Percentiles rank a stretch among this genome's conserved stretches.
Conservation (phyloP, 208 protist genomes). For the Naegleria lovaniensis region DNA sequence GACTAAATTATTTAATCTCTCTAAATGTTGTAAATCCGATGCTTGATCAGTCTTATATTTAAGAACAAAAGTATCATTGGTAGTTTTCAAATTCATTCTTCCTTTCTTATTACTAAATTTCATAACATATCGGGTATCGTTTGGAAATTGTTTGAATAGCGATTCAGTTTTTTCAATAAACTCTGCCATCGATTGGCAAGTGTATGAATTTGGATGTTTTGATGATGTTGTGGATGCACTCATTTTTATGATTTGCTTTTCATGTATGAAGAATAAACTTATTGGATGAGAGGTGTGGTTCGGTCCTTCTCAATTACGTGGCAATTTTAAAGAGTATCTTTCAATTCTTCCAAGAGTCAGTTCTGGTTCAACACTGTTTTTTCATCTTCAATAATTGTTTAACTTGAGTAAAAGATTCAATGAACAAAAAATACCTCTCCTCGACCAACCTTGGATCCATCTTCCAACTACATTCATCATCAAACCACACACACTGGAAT, state of each 20-base stretch:
- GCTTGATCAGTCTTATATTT: background rate
- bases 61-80: background rate
- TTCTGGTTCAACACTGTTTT: too few relatives aligned
- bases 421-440: too few relatives aligned
- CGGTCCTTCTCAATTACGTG: too few relatives aligned
- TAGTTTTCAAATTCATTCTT: background rate
- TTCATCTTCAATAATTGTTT: too few relatives aligned
- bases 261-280: too few relatives aligned
- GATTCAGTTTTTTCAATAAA: background rate
- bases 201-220: background rate
- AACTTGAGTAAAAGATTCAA: too few relatives aligned
- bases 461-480: too few relatives aligned
- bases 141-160: background rate
- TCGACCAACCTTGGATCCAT: too few relatives aligned
- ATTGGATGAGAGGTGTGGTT: too few relatives aligned
- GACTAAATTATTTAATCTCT: background rate
- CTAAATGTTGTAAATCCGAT: background rate
- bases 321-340: too few relatives aligned
- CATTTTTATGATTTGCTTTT: too few relatives aligned
- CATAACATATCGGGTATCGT: background rate
- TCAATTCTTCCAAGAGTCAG: too few relatives aligned
- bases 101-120: conserved; percentile 5
- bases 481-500: background rate
- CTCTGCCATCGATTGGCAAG: background rate
- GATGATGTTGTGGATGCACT: background rate